A percentile compares a stretch with the other conserved stretches of the same genome.
phyloP scores from a whole-genome alignment of 1,139 yeast genomes.

The Kurtzmaniella quercitrusa region DNA sequence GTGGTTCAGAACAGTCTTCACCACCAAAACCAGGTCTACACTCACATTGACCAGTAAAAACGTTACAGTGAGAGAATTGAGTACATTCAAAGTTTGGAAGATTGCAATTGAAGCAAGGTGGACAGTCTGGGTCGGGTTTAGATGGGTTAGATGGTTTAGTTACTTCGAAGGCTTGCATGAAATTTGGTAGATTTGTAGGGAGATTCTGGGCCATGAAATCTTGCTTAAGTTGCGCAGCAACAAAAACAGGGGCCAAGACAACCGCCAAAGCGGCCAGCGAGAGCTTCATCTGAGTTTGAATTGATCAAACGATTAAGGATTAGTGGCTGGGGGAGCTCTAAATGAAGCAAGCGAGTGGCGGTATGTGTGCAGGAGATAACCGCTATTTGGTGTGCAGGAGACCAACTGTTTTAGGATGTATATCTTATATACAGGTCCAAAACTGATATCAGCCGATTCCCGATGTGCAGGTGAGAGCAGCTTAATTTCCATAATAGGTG shows the following conservation, averaged over 20 bases:
- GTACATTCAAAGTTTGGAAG: constrained; percentile 86
- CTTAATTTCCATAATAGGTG: too few species aligned
- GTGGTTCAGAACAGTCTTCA: constrained; percentile 81
- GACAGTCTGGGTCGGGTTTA: constrained; percentile 38
- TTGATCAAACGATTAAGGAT: not conserved
- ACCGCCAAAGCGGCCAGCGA: not conserved
- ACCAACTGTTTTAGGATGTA: too few species aligned
- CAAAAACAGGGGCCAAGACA: not conserved
- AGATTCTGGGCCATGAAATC: not conserved
- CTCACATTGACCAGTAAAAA: constrained; percentile 86
- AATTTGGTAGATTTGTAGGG: not conserved
- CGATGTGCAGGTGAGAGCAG: too few species aligned
- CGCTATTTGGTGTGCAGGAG: too few species aligned
- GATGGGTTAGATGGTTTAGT: not conserved
- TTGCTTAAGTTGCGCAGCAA: not conserved
- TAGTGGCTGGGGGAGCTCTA: not conserved
- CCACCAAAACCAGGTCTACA: constrained; percentile 95
- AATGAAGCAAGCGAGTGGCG: not conserved
- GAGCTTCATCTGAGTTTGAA: constrained; percentile 1
- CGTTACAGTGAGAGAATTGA: constrained; percentile 83
- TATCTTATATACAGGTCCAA: too few species aligned
- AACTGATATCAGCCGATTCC: too few species aligned
- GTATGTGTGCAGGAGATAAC: not conserved
- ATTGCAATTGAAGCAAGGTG: constrained; percentile 92
- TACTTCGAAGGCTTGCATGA: not conserved